These are phyloP conservation scores for Peniophora sp. DNA, from an alignment of 1,284 basidiomycete genomes.

Conservation along the genomic window DNA sequence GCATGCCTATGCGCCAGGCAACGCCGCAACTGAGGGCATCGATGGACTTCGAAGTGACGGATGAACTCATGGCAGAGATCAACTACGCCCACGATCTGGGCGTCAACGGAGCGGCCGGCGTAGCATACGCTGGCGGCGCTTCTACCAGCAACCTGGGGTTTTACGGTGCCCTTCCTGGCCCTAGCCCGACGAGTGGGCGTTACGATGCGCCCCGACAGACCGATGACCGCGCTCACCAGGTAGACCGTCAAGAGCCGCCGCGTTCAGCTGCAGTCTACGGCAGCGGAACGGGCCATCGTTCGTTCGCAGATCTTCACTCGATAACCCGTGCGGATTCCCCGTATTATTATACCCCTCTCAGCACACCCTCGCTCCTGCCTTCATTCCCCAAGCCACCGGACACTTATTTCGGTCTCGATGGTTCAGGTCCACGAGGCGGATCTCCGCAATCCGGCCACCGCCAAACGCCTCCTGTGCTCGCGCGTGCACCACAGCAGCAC, in stretches of 20 bases:
- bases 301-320: not conserved
- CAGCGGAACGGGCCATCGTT: too few relatives aligned
- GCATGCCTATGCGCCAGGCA: not conserved
- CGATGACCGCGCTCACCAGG: too few relatives aligned
- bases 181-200: too few relatives aligned
- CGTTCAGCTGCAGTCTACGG: too few relatives aligned
- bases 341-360: not conserved
- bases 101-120: not conserved
- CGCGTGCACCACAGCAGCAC: not conserved
- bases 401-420: too few relatives aligned
- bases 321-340: not conserved
- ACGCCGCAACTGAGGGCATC: not conserved
- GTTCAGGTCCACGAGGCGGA: too few relatives aligned
- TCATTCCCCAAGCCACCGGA: too few relatives aligned
- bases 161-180: too few relatives aligned
- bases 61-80: constrained; percentile 1
- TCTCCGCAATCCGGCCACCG: not conserved
- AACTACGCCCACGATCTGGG: not conserved
- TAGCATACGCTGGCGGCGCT: not conserved
- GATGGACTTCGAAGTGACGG: not conserved
- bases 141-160: not conserved
- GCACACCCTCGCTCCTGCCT: not conserved
- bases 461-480: not conserved
- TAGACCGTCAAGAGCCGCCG: too few relatives aligned
- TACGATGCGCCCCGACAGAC: too few relatives aligned